Base-by-base conservation (phyloP, 75 land plant species). In the Pseudotsuga menziesii region DNA sequence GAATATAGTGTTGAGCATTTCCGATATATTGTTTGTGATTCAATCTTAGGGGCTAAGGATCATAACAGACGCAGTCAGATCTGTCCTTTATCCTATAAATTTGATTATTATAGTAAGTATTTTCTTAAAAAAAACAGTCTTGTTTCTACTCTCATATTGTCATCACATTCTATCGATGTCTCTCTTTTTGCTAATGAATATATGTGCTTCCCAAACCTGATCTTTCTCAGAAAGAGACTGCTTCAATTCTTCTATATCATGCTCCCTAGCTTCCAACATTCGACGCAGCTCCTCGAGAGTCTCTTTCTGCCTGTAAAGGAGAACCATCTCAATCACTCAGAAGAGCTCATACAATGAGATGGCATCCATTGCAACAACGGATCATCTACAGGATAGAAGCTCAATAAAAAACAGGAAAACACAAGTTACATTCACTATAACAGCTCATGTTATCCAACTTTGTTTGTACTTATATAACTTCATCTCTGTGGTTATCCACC, bases 151-250 rank as follows among this genome's bases (percentile, higher is more conserved):
- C 35, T 64, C 36, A 64, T 64, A 29, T 17, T 16, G 32, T 32
- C 69, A 64, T 17, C 35, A 17, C 39, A 17, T 64, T 64, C 27
- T 64, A 64, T 64, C 41, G 39, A 41, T 64, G 5, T 64, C 16
- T 64, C 27, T 64, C 7, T 25, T 25, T 27, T 35, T 32, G 2
- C 32, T 59, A 57, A 59, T 15, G 55, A 73, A 2, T 20, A n/a
- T 4, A 39, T n/a, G 32, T 27, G 35, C 14, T 69, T 29, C 22
- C 27, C 48, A 12, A 73, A 95, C 96, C 94, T 94, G 95, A 0
- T 97, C 98, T 84, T 92, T 97, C 69, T 91, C 99, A 67, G 83
- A 74, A 77, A 90, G 82, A 69, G 92, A 74, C 26, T 85, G 87
- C 73, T 88, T 90, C 54, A 94, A 75, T 76, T 83, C 86, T 81